Percentiles rank a stretch among this genome's conserved stretches.
These are phyloP conservation scores for sweet orange (Citrus sinensis) DNA, from an alignment of 345 rosid genomes.

Conservation along the genomic window DVS_A1.0 CM039163.1:656501-657000, in stretches of 20 bases:
- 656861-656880: background rate
- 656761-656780: slow-evolving; percentile 74
- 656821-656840: background rate
- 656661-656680: slow-evolving; percentile 90
- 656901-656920: slow-evolving; percentile 94
- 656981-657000: slow-evolving; percentile 87
- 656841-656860: background rate
- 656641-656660: slow-evolving; percentile 86
- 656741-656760: slow-evolving; percentile 97
- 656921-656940: slow-evolving; percentile 69
- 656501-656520: background rate
- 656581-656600: slow-evolving; percentile 98
- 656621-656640: slow-evolving; percentile 98
- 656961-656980: slow-evolving; percentile 82
- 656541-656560: background rate
- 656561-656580: slow-evolving; percentile 28
- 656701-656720: slow-evolving; percentile 76
- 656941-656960: slow-evolving; percentile 90
- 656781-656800: background rate
- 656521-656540: background rate
- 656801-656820: background rate
- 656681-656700: slow-evolving; percentile 64
- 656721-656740: slow-evolving; percentile 94
- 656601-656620: slow-evolving; percentile 80
- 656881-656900: slow-evolving; percentile 80